Conservation (phyloP, 73 alveolate genomes). For the Blepharisma japonicum region DNA sequence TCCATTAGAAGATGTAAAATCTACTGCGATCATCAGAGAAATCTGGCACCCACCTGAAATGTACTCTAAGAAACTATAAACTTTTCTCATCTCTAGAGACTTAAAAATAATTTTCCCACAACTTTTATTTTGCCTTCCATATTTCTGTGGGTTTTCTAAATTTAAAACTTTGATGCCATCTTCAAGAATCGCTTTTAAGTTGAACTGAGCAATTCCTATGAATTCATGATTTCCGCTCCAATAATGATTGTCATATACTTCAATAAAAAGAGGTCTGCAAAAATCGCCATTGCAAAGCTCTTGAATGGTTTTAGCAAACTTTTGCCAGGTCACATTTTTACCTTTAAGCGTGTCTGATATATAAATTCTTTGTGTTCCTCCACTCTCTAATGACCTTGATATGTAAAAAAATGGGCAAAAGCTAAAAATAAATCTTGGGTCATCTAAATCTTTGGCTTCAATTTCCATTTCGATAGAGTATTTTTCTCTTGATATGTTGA, state of each 20-base stretch:
- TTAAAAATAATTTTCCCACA: constrained; percentile 6
- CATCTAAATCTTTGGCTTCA: constrained; percentile 15
- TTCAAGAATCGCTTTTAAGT: constrained; percentile 31
- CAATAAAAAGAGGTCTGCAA: constrained; percentile 41
- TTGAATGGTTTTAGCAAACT: constrained; percentile 23
- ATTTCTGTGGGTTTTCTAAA: neutral
- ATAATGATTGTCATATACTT: constrained; percentile 47
- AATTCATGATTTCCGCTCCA: constrained; percentile 43
- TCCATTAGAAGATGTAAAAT: constrained; percentile 36
- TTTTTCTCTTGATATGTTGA: neutral
- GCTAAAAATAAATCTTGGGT: neutral
- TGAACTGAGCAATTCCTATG: constrained; percentile 35
- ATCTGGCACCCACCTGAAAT: constrained; percentile 40
- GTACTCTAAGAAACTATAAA: constrained; percentile 31
- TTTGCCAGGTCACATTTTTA: constrained; percentile 34
- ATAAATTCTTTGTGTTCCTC: constrained; percentile 23
- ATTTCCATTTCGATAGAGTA: neutral
- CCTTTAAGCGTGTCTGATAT: constrained; percentile 37
- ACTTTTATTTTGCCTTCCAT: neutral
- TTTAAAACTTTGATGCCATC: constrained; percentile 20
- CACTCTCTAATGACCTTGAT: neutral
- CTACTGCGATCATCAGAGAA: constrained; percentile 33
- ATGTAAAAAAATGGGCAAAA: constrained; percentile 24
- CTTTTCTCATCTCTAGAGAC: constrained; percentile 13
- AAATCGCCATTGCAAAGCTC: constrained; percentile 49